Evolutionary conservation across 192 early-diverging fungal genomes (phyloP), one percentile per base, ranked within the genome.

Genomic region (Coemansia sp.): DNA sequence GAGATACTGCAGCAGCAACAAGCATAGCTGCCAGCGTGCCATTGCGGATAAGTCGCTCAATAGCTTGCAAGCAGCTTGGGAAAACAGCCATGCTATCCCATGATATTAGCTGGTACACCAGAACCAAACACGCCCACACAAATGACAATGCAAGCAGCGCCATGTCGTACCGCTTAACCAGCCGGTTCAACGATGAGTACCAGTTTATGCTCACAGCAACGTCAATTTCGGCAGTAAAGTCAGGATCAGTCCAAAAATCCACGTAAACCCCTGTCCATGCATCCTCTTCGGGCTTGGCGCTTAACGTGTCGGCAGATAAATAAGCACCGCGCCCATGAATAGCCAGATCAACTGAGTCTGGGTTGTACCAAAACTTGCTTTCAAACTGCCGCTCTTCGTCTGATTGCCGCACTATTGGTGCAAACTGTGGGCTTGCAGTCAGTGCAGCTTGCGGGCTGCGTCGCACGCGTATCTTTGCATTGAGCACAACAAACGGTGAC

Each of bases 121-220:
- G 30, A 5, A 83, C 64, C 51, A 88, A 44, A 4, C 85, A 61
- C 0, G 84, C 81, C 50, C 84, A 84, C 6, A 88, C 71, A 56
- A 84, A 88, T 14, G 86, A 77, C 55, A 88, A 77, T 3, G 83
- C 83, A n/a, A 84, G 51, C 15, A 88, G 50, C n/a, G 83, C 80
- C 52, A 87, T 87, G 18, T 87, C 83, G 40, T 88, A 85, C 30
- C 90, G 80, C 60, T 88, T 86, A 6, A 88, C 75, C 34, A 85
- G 62, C 17, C 84, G 79, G 21, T 85, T 86, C 23, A 88, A 56
- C 56, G 84, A 86, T 34, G 86, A 85, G 60, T 88, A 89, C 71
- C 76, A 81, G 65, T 89, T 84, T 11, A 89, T 65, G 1, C 43
- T 45, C 40, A 89, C 58, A 9, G 68, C 53, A 0, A 91, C 11